Evolutionary conservation across 352 stramenopile genomes (phyloP).

Genomic region (Pythium vanterpoolii): DNA sequence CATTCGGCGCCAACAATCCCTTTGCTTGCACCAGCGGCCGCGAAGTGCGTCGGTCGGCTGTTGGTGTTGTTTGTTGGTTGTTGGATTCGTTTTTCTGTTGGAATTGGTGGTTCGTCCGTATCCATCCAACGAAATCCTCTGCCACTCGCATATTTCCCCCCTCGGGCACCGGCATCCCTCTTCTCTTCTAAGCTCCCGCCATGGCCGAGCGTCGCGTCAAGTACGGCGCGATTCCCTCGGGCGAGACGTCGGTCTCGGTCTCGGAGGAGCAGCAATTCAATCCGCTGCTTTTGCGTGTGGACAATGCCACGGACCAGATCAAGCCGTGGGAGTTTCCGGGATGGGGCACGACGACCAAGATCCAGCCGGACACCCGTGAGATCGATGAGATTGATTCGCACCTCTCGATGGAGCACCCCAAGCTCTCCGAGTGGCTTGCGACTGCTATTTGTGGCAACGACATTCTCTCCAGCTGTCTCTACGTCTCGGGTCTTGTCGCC

Average conservation of each 20-base stretch:
- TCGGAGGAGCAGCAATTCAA: conserved; percentile 47
- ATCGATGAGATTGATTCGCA: conserved; percentile 74
- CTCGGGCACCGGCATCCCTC: background rate
- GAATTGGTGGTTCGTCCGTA: background rate
- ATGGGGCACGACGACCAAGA: conserved; percentile 67
- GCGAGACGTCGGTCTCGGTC: conserved; percentile 30
- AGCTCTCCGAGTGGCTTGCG: conserved; percentile 91
- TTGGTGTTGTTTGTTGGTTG: background rate
- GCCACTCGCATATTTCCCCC: conserved; percentile 2
- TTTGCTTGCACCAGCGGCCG: conserved; percentile 2
- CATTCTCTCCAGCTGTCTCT: conserved; percentile 93
- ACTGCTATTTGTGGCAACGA: conserved; percentile 96
- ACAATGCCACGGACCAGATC: conserved; percentile 65
- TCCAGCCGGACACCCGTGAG: conserved; percentile 58
- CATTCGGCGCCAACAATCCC: conserved; percentile 3
- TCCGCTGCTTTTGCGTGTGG: conserved; percentile 68
- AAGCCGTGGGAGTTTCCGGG: conserved; percentile 86
- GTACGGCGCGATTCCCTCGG: conserved; percentile 61
- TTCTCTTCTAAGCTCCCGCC: background rate
- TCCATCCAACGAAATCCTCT: background rate
- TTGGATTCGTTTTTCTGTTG: background rate
- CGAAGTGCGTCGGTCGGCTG: background rate
- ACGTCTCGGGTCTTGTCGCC: conserved; percentile 83
- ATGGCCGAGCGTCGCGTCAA: conserved; percentile 37
- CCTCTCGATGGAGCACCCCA: conserved; percentile 70